Percentiles rank a stretch among this genome's conserved stretches.
Conservation (phyloP, 306 rosid species). For the Fragaria ananassa region DNA sequence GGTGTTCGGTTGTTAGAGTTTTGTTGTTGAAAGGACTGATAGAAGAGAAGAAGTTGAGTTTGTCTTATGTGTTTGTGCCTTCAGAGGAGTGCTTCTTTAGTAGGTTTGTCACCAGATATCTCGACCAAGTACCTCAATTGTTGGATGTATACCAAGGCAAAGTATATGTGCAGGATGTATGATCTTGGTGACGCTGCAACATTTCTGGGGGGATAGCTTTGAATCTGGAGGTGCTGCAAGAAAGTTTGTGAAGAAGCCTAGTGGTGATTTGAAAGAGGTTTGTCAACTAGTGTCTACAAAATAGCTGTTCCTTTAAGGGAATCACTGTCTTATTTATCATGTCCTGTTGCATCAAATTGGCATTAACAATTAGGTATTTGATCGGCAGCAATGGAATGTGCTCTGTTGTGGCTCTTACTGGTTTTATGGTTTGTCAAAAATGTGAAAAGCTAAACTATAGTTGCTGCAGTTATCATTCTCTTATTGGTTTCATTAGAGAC, state of each 20-base stretch:
- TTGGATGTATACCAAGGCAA: slow-evolving; percentile 22
- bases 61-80: background rate
- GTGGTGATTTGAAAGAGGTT: background rate
- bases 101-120: slow-evolving; percentile 26
- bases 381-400: background rate
- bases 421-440: background rate
- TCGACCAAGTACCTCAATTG: slow-evolving; percentile 18
- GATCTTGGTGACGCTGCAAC: background rate
- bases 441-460: too few relatives aligned
- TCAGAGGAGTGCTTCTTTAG: slow-evolving; percentile 19
- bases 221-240: background rate
- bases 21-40: slow-evolving; percentile 32
- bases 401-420: background rate
- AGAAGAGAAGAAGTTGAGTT: background rate
- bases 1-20: slow-evolving; percentile 25
- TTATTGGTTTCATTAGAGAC: background rate
- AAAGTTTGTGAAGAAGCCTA: background rate
- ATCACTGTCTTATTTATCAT: too few relatives aligned
- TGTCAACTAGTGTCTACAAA: too few relatives aligned
- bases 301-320: too few relatives aligned
- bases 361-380: background rate
- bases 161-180: background rate
- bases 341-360: too few relatives aligned
- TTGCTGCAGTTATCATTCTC: background rate
- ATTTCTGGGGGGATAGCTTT: background rate